phyloP scores from a whole-genome alignment of 106 monocot species.

The Triglochin maritima region DNA sequence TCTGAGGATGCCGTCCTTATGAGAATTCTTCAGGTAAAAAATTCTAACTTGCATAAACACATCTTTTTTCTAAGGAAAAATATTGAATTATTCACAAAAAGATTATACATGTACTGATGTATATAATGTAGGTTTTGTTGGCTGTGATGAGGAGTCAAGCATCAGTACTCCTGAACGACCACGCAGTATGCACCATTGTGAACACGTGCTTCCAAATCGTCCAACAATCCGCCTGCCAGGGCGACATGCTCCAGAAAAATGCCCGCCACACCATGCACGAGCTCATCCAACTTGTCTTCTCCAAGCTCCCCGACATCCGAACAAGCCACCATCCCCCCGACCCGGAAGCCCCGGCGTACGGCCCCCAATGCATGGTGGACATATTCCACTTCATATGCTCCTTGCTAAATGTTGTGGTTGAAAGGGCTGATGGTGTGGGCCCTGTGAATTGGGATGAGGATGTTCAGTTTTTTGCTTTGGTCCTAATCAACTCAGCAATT shows the following conservation, averaged over 20 bases:
- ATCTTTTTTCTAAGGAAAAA: no score
- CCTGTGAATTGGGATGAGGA: conserved; percentile 50
- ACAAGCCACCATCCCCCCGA: background rate
- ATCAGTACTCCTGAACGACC: conserved; percentile 49
- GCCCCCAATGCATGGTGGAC: conserved; percentile 61
- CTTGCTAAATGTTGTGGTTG: conserved; percentile 45
- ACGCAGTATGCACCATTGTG: conserved; percentile 70
- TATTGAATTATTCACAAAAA: no score
- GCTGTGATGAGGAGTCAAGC: conserved; percentile 34
- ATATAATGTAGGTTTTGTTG: background rate
- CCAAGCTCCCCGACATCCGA: conserved; percentile 43
- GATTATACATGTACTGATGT: no score
- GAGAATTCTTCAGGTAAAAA: conserved; percentile 26
- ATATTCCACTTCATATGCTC: conserved; percentile 83
- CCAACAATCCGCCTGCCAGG: conserved; percentile 48
- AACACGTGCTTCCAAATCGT: conserved; percentile 84
- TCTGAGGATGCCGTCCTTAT: conserved; percentile 72
- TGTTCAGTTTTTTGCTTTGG: conserved; percentile 59
- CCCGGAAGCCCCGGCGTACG: conserved; percentile 19
- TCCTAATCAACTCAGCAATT: conserved; percentile 62
- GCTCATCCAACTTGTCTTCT: conserved; percentile 58
- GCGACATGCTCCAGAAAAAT: conserved; percentile 64
- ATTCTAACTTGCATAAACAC: no score
- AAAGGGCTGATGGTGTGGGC: conserved; percentile 22
- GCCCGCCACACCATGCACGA: conserved; percentile 76